These are phyloP conservation scores for Boletales sp. DNA, from an alignment of 768 basidiomycete genomes.

Conservation along the genomic window DNA sequence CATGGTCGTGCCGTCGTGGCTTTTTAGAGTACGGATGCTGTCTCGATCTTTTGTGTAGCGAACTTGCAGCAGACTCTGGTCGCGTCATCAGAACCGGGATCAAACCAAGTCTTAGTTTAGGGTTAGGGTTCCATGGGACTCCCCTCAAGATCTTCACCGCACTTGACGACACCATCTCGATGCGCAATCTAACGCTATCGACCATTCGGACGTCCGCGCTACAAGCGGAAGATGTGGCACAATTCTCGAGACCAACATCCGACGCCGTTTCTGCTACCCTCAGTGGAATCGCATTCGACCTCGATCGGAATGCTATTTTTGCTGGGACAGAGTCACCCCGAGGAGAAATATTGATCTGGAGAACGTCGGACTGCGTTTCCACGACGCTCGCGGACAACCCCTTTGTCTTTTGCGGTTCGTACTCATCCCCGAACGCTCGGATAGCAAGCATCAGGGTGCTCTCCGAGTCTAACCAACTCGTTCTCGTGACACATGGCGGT, in stretches of 20 bases:
- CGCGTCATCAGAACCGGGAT: slow-evolving; percentile 14
- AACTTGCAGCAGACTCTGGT: not conserved
- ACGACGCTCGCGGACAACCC: slow-evolving; percentile 9
- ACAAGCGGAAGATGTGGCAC: slow-evolving; percentile 10
- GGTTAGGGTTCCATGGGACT: slow-evolving; percentile 15
- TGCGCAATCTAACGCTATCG: slow-evolving; percentile 57
- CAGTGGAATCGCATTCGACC: slow-evolving; percentile 52
- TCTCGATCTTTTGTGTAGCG: slow-evolving; percentile 9
- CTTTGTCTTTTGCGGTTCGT: slow-evolving; percentile 25
- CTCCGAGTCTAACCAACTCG: slow-evolving; percentile 66
- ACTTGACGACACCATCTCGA: slow-evolving; percentile 15
- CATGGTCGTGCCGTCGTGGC: slow-evolving; percentile 1
- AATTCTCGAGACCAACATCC: slow-evolving; percentile 13
- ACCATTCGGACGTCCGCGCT: slow-evolving; percentile 23
- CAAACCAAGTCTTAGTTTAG: slow-evolving; percentile 1
- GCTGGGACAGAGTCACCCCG: slow-evolving; percentile 58
- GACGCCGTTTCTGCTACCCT: slow-evolving; percentile 33
- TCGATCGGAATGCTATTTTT: slow-evolving; percentile 60
- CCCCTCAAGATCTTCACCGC: not conserved
- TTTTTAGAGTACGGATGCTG: slow-evolving; percentile 13
- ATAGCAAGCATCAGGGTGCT: slow-evolving; percentile 66
- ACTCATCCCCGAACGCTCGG: slow-evolving; percentile 31
- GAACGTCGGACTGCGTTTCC: slow-evolving; percentile 15
- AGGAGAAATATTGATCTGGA: slow-evolving; percentile 61
- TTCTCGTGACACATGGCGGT: slow-evolving; percentile 67